A percentile compares a stretch with the other conserved stretches of the same genome.
phyloP scores from a whole-genome alignment of 2,329 filamentous ascomycete species.

The Thelonectria discophora region DNA sequence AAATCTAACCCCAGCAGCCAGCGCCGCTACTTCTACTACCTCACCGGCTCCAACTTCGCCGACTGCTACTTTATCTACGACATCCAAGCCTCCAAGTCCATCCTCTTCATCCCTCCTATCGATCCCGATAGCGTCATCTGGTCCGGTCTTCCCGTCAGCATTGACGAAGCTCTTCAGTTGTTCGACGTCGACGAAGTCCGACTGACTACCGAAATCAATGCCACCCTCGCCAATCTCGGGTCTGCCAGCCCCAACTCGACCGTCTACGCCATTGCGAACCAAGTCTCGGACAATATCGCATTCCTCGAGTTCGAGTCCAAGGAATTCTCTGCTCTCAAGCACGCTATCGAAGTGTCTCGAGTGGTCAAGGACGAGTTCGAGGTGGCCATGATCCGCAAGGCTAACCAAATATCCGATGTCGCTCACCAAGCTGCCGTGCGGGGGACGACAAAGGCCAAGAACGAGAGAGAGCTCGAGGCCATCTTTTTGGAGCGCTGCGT shows the following conservation, averaged over 20 bases:
- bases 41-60: conserved; percentile 83
- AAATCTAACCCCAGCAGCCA: conserved; percentile 63
- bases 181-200: conserved; percentile 86
- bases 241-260: conserved; percentile 51
- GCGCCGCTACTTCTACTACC: conserved; percentile 92
- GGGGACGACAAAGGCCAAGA: conserved; percentile 69
- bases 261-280: conserved; percentile 80
- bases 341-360: conserved; percentile 73
- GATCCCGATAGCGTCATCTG: conserved; percentile 92
- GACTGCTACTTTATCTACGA: conserved; percentile 87
- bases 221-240: conserved; percentile 68
- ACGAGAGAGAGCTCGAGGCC: conserved; percentile 86
- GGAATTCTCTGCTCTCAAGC: conserved; percentile 64
- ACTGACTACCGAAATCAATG: conserved; percentile 77
- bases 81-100: conserved; percentile 75
- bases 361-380: conserved; percentile 80
- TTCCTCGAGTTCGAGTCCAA: conserved; percentile 76
- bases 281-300: conserved; percentile 75
- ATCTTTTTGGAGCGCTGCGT: conserved; percentile 81
- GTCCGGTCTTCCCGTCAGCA: conserved; percentile 84
- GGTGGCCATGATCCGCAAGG: conserved; percentile 75
- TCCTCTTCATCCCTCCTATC: conserved; percentile 89
- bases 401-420: conserved; percentile 73
- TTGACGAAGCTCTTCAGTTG: conserved; percentile 75
- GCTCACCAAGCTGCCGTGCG: conserved; percentile 72